Conservation (phyloP, 2,329 filamentous ascomycete genomes). For the Penicillium sp. region DNA sequence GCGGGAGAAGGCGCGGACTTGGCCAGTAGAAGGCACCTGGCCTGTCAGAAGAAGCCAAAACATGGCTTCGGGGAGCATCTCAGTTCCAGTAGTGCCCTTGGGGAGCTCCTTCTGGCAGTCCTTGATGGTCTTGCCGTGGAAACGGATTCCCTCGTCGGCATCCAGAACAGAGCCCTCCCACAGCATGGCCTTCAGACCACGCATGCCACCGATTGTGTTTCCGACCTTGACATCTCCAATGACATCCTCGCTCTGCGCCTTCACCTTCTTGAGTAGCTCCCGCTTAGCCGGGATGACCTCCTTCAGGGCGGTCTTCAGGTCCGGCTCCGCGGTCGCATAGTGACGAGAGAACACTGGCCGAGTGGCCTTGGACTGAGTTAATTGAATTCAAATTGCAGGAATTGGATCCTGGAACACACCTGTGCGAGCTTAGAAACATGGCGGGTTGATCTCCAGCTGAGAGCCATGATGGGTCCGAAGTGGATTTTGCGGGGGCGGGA, state of each 20-base stretch:
- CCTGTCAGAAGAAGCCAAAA: constrained; percentile 98
- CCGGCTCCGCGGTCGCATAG: constrained; percentile 72
- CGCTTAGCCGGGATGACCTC: constrained; percentile 87
- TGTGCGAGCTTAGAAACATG: constrained; percentile 41
- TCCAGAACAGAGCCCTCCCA: constrained; percentile 99
- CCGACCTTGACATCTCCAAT: constrained; percentile 93
- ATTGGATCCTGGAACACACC: constrained; percentile 23
- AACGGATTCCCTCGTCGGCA: constrained; percentile 94
- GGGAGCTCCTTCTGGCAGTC: constrained; percentile 93
- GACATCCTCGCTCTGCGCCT: constrained; percentile 76
- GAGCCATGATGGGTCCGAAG: constrained; percentile 34
- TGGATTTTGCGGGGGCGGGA: constrained; percentile 25
- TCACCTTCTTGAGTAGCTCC: constrained; percentile 91
- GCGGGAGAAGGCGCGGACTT: constrained; percentile 79
- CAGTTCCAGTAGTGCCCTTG: constrained; percentile 83
- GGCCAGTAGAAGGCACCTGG: constrained; percentile 77
- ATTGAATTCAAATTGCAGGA: not conserved
- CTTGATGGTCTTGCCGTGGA: constrained; percentile 97
- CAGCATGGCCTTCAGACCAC: constrained; percentile 95
- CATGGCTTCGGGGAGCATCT: constrained; percentile 99
- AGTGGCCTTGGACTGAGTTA: constrained; percentile 14
- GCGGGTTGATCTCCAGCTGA: constrained; percentile 39
- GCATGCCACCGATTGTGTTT: constrained; percentile 95
- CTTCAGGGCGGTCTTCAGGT: constrained; percentile 84
- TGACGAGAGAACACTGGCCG: constrained; percentile 27